These are phyloP conservation scores for Neurospora sp. DNA, from an alignment of 495 filamentous ascomycete genomes.

Conservation along the genomic window DNA sequence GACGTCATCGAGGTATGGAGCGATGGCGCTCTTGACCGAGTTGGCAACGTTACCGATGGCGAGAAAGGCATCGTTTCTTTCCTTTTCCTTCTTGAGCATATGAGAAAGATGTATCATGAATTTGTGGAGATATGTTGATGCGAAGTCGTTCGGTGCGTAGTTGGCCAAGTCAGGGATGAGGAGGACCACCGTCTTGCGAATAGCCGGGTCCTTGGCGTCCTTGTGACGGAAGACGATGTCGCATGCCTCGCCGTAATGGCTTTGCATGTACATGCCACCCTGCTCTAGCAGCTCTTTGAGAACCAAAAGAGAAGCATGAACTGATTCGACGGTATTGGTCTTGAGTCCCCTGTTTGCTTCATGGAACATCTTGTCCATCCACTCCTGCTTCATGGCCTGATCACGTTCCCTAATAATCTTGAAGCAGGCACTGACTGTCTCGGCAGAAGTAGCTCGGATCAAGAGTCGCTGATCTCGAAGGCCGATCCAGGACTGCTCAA, in stretches of 20 bases:
- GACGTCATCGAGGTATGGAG: slow-evolving; percentile 90
- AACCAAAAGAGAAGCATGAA: slow-evolving; percentile 85
- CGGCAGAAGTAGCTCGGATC: slow-evolving; percentile 82
- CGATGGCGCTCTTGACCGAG: slow-evolving; percentile 83
- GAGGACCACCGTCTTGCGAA: slow-evolving; percentile 76
- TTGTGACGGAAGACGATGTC: slow-evolving; percentile 85
- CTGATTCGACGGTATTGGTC: slow-evolving; percentile 65
- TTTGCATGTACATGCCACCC: slow-evolving; percentile 98
- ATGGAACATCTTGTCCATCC: slow-evolving; percentile 78
- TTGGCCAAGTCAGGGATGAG: slow-evolving; percentile 88
- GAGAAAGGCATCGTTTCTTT: slow-evolving; percentile 83
- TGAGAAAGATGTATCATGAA: slow-evolving; percentile 95
- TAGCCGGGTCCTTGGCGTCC: slow-evolving; percentile 79
- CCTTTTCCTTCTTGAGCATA: slow-evolving; percentile 92
- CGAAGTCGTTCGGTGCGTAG: slow-evolving; percentile 83
- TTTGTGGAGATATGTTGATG: slow-evolving; percentile 70
- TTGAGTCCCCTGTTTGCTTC: slow-evolving; percentile 72
- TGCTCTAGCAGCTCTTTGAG: slow-evolving; percentile 84
- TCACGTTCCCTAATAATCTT: slow-evolving; percentile 89
- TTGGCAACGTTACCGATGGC: slow-evolving; percentile 96
- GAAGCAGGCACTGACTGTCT: slow-evolving; percentile 87
- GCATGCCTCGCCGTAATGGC: slow-evolving; percentile 74
- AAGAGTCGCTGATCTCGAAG: slow-evolving; percentile 78
- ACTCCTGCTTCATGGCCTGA: slow-evolving; percentile 67
- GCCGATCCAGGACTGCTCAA: slow-evolving; percentile 92